Evolutionary conservation across 441 rosid species (phyloP), one percentile per base, ranked within the genome.

Genomic region (Brassica hybrid): DNA sequence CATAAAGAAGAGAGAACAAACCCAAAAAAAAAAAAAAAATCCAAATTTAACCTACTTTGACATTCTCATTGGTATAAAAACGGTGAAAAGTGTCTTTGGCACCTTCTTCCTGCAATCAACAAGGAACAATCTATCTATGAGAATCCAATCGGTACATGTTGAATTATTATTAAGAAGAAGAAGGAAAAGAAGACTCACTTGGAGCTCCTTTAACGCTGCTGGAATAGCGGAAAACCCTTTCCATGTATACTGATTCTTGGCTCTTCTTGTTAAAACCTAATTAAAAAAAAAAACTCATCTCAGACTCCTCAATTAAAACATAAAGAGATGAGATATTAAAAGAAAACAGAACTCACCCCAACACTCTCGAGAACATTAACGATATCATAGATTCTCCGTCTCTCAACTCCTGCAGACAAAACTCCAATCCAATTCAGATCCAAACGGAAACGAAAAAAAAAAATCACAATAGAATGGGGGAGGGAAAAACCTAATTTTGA

Each of bases 321-420:
- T 3, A 14, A 67, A 3, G 10, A 50, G 57, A 50, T 6, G 7
- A 19, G 36, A 13, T 21, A 21, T 27, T 58, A 2, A 69, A 17
- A 52, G 58, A 17, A 52, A 52, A 48, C 57, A 72, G 78, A 75
- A 70, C 90, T 84, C 74, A 94, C 99, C 60, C 97, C 98, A 60
- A 94, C 90, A 80, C 98, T 92, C 86, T 94, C 98, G 63, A 94
- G 71, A 18, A 94, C 91, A 69, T 94, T 94, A 69, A 94, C 99
- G 19, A 93, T 91, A 74, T 95, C 98, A 52, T 95, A 95, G 81
- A 95, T 93, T 69, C 99, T 85, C 65, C 98, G 88, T 50, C 98
- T 85, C 80, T 95, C 99, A 43, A 95, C 98, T 7, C 98, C 98
- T 95, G 81, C 77, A 78, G 64, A 67, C 34, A 17, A 9, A 21